These are phyloP conservation scores for Sclerotinia subarctica DNA, from an alignment of 2,329 filamentous ascomycete species.

Conservation along the genomic window DNA sequence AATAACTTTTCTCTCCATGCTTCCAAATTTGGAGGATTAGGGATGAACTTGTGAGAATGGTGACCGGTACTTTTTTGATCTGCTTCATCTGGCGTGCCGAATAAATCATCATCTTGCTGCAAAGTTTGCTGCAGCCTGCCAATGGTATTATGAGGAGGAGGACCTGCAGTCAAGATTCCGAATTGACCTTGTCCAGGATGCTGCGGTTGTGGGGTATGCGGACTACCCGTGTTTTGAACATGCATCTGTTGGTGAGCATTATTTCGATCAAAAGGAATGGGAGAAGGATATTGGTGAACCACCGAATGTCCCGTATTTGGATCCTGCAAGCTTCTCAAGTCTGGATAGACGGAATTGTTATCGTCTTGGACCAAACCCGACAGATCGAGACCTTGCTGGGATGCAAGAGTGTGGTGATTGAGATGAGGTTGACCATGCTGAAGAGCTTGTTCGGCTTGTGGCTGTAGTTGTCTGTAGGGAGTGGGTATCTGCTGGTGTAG, in stretches of 20 bases:
- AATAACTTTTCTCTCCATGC: slow-evolving; percentile 72
- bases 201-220: slow-evolving; percentile 37
- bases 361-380: slow-evolving; percentile 41
- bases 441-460: slow-evolving; percentile 37
- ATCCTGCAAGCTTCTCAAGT: slow-evolving; percentile 40
- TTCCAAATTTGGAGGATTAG: slow-evolving; percentile 64
- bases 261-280: slow-evolving; percentile 40
- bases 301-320: slow-evolving; percentile 35
- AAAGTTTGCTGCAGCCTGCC: slow-evolving; percentile 34
- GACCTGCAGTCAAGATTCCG: slow-evolving; percentile 44
- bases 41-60: slow-evolving; percentile 54
- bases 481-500: slow-evolving; percentile 37
- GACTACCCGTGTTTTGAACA: slow-evolving; percentile 30
- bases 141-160: slow-evolving; percentile 37
- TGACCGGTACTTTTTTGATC: slow-evolving; percentile 50
- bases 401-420: slow-evolving; percentile 37
- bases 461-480: slow-evolving; percentile 36
- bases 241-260: slow-evolving; percentile 36
- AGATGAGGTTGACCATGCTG: slow-evolving; percentile 38
- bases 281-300: slow-evolving; percentile 34
- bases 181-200: slow-evolving; percentile 44
- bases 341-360: slow-evolving; percentile 41
- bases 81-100: slow-evolving; percentile 39
- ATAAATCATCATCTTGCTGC: slow-evolving; percentile 41
- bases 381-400: slow-evolving; percentile 42